Base-by-base conservation (phyloP, 1,284 basidiomycete genomes). In the Bjerkandera adusta region DNA sequence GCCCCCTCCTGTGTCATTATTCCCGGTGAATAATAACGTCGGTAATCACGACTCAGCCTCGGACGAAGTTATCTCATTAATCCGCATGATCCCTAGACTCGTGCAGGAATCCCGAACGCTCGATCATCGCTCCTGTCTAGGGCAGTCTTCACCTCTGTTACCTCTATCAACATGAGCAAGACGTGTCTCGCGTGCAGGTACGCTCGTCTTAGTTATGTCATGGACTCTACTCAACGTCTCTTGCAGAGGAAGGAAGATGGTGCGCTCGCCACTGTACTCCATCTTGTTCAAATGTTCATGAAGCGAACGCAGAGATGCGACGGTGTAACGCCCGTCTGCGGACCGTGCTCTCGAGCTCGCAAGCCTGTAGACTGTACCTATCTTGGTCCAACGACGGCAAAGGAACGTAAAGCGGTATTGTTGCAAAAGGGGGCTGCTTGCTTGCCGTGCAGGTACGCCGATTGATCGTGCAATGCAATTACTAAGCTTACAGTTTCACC, bases 371-470 rank as follows among this genome's bases (percentile, higher is more conserved):
- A 59, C n/a, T 63, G 60, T 37, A 27, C 39, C 0, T 63, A 62
- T 37, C 51, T 49, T 12, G 18, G 43, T 3, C 25, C 53, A 7
- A 36, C 41, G 8, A 40, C 52, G 3, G 24, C 52, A 10, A 40
- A 51, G 1, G 39, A 52, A 7, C 48, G 48, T 0, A 63, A 59
- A 41, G 53, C 53, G 7, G 53, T 58, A 33, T 56, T 60, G 8
- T 43, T 63, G 24, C 58, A 60, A 52, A 63, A 61, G 32, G 62
- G 60, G 3, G 59, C 57, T 12, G 62, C 62, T 1, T 63, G 62
- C 44, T 48, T 49, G 20, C 51, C 59, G 4, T 63, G 62, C 47
- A 46, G 61, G 60, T 61, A 24, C 4, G 15, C 10, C 3, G 10
- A n/a, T 15, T 18, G 2, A 29, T 12, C 16, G 20, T 27, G 10